These are phyloP conservation scores for Fusarium subglutinans DNA, from an alignment of 2,329 filamentous ascomycete genomes.

Conservation along the genomic window DNA sequence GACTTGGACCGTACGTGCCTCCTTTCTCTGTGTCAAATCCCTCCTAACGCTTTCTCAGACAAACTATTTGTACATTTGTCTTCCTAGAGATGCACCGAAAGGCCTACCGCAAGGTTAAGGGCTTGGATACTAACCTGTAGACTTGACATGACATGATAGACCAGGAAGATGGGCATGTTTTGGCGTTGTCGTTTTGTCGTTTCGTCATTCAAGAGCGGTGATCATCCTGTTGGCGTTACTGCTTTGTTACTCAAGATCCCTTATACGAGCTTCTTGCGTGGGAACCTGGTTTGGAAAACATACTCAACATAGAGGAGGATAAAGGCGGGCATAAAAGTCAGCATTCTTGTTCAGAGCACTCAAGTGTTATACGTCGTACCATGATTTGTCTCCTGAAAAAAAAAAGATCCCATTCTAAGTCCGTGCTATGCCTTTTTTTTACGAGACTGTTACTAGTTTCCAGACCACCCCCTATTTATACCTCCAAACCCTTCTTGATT, in stretches of 20 bases:
- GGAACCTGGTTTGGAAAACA: conserved; percentile 24
- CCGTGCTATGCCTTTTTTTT: conserved; percentile 41
- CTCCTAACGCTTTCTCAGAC: conserved; percentile 55
- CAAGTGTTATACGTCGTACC: not conserved
- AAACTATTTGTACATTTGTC: conserved; percentile 88
- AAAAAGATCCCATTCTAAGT: conserved; percentile 38
- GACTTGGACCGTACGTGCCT: conserved; percentile 67
- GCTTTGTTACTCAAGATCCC: conserved; percentile 15
- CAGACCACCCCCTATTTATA: conserved; percentile 19
- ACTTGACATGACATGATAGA: conserved; percentile 31
- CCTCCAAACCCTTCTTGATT: conserved; percentile 33
- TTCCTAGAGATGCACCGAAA: conserved; percentile 90
- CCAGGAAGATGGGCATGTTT: conserved; percentile 26
- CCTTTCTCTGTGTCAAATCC: not conserved
- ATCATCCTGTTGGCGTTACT: conserved; percentile 38
- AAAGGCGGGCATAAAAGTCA: not conserved
- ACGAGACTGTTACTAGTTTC: conserved; percentile 35
- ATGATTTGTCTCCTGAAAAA: conserved; percentile 12
- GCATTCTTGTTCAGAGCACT: not conserved
- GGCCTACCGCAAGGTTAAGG: conserved; percentile 69
- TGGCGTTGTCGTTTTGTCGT: conserved; percentile 38
- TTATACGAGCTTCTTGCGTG: conserved; percentile 4
- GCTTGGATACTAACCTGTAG: conserved; percentile 45
- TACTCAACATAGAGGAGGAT: conserved; percentile 13
- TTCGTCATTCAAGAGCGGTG: conserved; percentile 25